phyloP scores from a whole-genome alignment of 1,284 basidiomycete genomes.

The Anthracocystis setariae region DNA sequence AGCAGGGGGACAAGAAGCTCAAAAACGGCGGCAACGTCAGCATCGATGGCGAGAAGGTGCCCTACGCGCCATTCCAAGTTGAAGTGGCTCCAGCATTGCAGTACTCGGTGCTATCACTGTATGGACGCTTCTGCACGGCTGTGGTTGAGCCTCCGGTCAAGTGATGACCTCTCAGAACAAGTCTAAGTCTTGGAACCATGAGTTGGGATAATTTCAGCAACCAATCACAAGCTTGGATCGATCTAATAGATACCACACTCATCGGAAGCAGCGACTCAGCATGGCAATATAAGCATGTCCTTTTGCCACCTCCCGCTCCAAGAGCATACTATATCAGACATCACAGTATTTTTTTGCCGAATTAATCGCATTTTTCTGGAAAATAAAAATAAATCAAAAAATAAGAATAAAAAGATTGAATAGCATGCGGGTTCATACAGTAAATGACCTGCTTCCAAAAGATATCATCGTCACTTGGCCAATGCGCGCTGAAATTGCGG shows the following conservation, averaged over 20 bases:
- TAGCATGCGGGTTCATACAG: no score
- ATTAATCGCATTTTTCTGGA: no score
- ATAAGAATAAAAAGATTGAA: no score
- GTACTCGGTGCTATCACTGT: slow-evolving; percentile 46
- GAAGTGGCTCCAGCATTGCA: slow-evolving; percentile 72
- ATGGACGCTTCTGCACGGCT: slow-evolving; percentile 43
- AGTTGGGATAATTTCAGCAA: no score
- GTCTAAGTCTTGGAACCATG: neutral
- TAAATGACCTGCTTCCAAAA: neutral
- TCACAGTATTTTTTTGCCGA: no score
- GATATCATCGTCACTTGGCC: neutral
- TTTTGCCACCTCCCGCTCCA: no score
- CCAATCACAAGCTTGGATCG: no score
- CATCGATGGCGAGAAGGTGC: slow-evolving; percentile 85
- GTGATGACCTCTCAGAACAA: neutral
- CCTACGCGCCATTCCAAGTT: slow-evolving; percentile 83
- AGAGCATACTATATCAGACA: no score
- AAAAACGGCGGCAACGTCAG: slow-evolving; percentile 48
- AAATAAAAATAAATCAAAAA: no score
- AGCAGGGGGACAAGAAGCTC: slow-evolving; percentile 47
- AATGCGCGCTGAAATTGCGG: neutral
- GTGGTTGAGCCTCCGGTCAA: slow-evolving; percentile 34
- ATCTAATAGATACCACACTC: no score
- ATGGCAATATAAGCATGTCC: no score
- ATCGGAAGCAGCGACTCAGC: no score